A percentile compares a stretch with the other conserved stretches of the same genome.
Evolutionary conservation across 2,329 filamentous ascomycete genomes (phyloP).

Genomic region (Clonostachys chloroleuca): DNA sequence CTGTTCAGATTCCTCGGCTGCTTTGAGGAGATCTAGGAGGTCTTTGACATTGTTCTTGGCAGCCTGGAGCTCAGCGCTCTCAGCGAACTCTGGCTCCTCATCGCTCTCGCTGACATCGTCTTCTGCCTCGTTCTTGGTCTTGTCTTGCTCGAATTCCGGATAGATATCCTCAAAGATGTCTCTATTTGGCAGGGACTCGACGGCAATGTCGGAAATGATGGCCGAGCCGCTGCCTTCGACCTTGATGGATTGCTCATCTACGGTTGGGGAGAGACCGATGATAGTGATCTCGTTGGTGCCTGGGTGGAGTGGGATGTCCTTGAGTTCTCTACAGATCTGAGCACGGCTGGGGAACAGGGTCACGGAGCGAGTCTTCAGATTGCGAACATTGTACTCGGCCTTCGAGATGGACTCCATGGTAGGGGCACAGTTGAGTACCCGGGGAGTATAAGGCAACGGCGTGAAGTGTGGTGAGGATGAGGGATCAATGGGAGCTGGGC

Average conservation of each 20-base stretch:
- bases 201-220: slow-evolving; percentile 56
- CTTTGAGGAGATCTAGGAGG: slow-evolving; percentile 6
- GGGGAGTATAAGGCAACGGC: too few relatives aligned
- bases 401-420: slow-evolving; percentile 32
- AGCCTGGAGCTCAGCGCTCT: slow-evolving; percentile 12
- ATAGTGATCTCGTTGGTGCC: slow-evolving; percentile 56
- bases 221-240: slow-evolving; percentile 53
- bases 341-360: slow-evolving; percentile 59
- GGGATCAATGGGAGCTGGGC: too few relatives aligned
- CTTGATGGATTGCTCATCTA: slow-evolving; percentile 56
- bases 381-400: slow-evolving; percentile 49
- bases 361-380: slow-evolving; percentile 55
- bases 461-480: too few relatives aligned
- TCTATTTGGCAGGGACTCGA: slow-evolving; percentile 51
- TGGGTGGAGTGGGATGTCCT: slow-evolving; percentile 38
- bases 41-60: slow-evolving; percentile 21
- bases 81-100: slow-evolving; percentile 12
- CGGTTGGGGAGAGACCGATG: slow-evolving; percentile 46
- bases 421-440: background rate
- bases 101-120: slow-evolving; percentile 17
- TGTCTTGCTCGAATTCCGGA: slow-evolving; percentile 35
- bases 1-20: slow-evolving; percentile 2
- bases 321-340: slow-evolving; percentile 56
- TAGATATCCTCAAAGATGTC: slow-evolving; percentile 51
- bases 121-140: slow-evolving; percentile 17